Conservation (phyloP, 768 basidiomycete species). For the Mycena haematopus region DNA sequence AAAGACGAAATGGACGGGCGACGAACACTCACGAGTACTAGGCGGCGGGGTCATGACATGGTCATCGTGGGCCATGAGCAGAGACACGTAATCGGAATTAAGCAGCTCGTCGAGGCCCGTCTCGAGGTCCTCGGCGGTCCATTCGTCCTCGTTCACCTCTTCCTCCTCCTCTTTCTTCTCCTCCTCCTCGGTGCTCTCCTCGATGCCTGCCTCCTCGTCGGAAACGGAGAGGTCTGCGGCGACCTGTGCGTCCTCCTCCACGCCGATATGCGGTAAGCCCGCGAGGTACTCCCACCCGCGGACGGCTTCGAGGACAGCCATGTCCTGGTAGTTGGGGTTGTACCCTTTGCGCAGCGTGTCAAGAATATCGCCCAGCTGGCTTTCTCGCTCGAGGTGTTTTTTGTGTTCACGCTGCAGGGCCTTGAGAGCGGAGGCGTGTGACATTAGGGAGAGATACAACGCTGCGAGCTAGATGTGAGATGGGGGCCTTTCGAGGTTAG, state of each 20-base stretch:
- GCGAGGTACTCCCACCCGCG: conserved; percentile 88
- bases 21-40: conserved; percentile 62
- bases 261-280: conserved; percentile 73
- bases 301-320: conserved; percentile 97
- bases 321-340: conserved; percentile 99
- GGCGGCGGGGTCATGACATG: conserved; percentile 58
- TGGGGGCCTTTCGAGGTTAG: not conserved
- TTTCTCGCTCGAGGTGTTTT: conserved; percentile 76
- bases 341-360: conserved; percentile 81
- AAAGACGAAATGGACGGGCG: not conserved
- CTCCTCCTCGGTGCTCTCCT: conserved; percentile 40
- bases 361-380: conserved; percentile 82
- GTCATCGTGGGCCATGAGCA: conserved; percentile 82
- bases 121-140: conserved; percentile 66
- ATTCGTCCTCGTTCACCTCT: conserved; percentile 62
- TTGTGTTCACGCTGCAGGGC: conserved; percentile 77
- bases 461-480: conserved; percentile 51
- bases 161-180: conserved; percentile 47
- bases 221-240: conserved; percentile 40
- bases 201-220: conserved; percentile 40
- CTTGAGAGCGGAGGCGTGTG: conserved; percentile 77
- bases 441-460: conserved; percentile 75
- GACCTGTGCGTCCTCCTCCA: conserved; percentile 54
- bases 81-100: conserved; percentile 70
- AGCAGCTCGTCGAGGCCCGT: conserved; percentile 62